Evolutionary conservation across 805 yeast genomes (phyloP), one percentile per base, ranked within the genome.

Genomic region (Ogataea trehaloabstinens): DNA sequence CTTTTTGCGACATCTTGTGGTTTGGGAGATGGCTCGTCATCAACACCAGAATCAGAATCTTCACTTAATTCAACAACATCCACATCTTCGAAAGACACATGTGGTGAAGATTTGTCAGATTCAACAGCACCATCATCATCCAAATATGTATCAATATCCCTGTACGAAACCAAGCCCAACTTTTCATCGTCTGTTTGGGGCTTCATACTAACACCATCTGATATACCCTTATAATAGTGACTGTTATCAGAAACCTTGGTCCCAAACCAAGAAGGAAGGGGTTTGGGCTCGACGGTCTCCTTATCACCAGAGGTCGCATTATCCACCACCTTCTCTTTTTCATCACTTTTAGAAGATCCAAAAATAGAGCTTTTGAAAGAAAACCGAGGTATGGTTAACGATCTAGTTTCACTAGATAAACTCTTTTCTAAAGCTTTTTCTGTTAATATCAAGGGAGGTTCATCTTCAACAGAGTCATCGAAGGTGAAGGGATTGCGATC

Each of bases 81-180:
- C 17, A 13, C 24, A 5, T 18, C 22, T 10, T 28, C 41, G 8
- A 11, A 11, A 11, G 8, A 7, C 6, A 12, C 6, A 7, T 27
- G 15, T 7, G 30, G 16, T 8, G 25, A 12, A 8, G 25, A 22
- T 8, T 22, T 22, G 11, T 8, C 25, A 22, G 25, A 22, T 8
- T 22, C 25, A n/a, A n/a, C n/a, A 13, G 24, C 41, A 5, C 19
- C 35, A 16, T 29, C 39, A 5, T 19, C 29, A 11, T 45, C 56
- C 11, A 45, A 35, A 31, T 58, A 52, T 22, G 58, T 67, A 37
- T 64, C 64, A 1, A 76, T 73, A 40, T 74, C 80, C 29, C 58
- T 56, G 73, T 77, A 77, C 0, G 80, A 61, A 4, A 77, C 64
- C 34, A 79, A 53, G 0, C 81, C 82, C 1, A 68, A 72, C 31